Evolutionary conservation across 768 basidiomycete genomes (phyloP).

Genomic region (Tephrocybe sp.): DNA sequence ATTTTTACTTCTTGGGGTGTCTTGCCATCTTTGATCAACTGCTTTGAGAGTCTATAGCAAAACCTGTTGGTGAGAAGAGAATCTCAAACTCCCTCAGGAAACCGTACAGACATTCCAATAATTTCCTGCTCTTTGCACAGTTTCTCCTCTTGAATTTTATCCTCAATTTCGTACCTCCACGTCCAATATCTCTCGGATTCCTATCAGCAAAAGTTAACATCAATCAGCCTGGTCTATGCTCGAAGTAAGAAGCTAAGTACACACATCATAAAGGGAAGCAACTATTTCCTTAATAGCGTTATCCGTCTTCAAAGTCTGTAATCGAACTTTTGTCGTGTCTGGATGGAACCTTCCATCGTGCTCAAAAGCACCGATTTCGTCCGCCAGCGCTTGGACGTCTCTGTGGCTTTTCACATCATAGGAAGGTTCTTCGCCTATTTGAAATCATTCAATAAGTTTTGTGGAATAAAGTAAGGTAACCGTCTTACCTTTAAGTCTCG

Average conservation of each 20-base stretch:
- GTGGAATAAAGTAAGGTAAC: no score
- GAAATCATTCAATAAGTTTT: no score
- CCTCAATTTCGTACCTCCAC: background rate
- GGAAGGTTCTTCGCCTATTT: background rate
- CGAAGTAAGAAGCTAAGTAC: background rate
- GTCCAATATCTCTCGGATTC: background rate
- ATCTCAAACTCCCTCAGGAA: background rate
- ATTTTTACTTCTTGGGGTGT: background rate
- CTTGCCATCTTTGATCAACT: background rate
- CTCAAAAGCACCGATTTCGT: background rate
- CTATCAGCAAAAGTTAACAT: background rate
- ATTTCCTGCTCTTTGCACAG: background rate
- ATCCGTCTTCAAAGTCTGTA: background rate
- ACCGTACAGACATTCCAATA: background rate
- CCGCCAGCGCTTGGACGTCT: background rate
- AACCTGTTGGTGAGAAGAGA: background rate
- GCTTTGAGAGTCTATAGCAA: background rate
- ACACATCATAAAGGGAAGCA: background rate
- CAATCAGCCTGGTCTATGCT: background rate
- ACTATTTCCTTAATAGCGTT: background rate
- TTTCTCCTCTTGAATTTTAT: background rate
- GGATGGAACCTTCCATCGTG: background rate
- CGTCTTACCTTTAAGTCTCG: background rate
- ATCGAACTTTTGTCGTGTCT: background rate
- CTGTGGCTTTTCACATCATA: background rate